Base-by-base conservation (phyloP, 164 flowering plant genomes). In the Pachysandra terminalis region DNA sequence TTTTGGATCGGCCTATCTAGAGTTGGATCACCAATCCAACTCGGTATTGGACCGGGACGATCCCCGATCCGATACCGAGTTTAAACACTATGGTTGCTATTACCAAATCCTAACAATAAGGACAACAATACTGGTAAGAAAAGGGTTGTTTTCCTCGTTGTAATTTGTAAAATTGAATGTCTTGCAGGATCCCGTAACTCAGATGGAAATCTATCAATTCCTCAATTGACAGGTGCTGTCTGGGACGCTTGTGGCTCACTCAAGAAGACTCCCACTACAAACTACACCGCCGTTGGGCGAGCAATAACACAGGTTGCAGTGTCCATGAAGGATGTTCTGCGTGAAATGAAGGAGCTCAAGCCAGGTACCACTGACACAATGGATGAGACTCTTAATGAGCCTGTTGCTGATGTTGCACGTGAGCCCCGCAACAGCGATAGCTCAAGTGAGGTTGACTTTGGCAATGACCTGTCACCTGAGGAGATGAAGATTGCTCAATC, bases 271-370 rank as follows among this genome's bases (percentile, higher is more conserved):
- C 97, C 96, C 53, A 64, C 86, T 45, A 79, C 91, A 61, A 91
- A 95, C 74, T 66, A 84, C 52, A 80, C 79, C 1, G 97, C 98
- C 49, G 81, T 90, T 51, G 98, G 98, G 16, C 86, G 96, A 63
- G 87, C 85, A 63, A 84, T 90, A 75, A 88, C 93, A 25, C 88
- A 83, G 71, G 88, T 88, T 68, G 96, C 96, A 16, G 86, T 86
- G 56, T 84, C 96, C 16, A 70, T 95, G 63, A 95, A 90, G 78
- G 98, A 95, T 79, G 96, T 90, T 32, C 87, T 95, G 57, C 86
- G 96, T 15, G 96, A 95, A 78, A 80, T 95, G 89, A 90, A 87
- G 72, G 96, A 95, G 67, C 89, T 91, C 61, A 86, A 86, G 74
- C 92, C 85, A 32, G 84, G 66, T 57, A 72, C 84, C n/a, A 54